phyloP scores from a whole-genome alignment of 129 eudicot species.

The Daucus carota region DH1_v3.0 NC_030384.2:43160001-43160500 shows the following conservation, averaged over 20 bases:
- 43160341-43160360: neutral
- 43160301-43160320: neutral
- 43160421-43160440: neutral
- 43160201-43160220: constrained; percentile 94
- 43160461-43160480: constrained; percentile 96
- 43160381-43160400: neutral
- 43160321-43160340: too few species aligned
- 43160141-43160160: constrained; percentile 58
- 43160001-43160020: constrained; percentile 76
- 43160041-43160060: constrained; percentile 12
- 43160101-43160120: neutral
- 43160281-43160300: neutral
- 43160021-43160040: constrained; percentile 76
- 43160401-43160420: neutral
- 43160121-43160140: constrained; percentile 61
- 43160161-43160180: constrained; percentile 73
- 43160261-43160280: neutral
- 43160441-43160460: constrained; percentile 63
- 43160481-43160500: constrained; percentile 70
- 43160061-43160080: constrained; percentile 6
- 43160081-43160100: neutral
- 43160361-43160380: neutral
- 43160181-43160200: constrained; percentile 70
- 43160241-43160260: constrained; percentile 52
- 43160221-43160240: constrained; percentile 95